A percentile compares a stretch with the other conserved stretches of the same genome.
Evolutionary conservation across 257 asterid genomes (phyloP).

Genomic region (Datura wrightii): DNA sequence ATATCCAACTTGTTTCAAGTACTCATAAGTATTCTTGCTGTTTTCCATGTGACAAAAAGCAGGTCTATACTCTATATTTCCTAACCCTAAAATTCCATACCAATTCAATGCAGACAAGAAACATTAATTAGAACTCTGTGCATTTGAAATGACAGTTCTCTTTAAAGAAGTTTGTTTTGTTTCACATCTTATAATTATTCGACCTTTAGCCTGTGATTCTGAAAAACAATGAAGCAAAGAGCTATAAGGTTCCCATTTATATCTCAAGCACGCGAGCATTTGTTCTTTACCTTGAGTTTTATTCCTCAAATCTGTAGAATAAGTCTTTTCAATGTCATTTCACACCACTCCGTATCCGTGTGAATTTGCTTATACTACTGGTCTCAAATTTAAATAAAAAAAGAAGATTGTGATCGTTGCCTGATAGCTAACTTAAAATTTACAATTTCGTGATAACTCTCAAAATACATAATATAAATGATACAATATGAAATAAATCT

Average conservation of each 20-base stretch:
- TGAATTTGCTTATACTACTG: not conserved
- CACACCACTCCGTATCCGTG: not conserved
- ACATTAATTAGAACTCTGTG: not conserved
- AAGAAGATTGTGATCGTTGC: not conserved
- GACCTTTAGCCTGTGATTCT: not conserved
- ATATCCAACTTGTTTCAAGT: not conserved
- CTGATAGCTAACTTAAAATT: not conserved
- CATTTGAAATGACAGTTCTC: constrained; percentile 4
- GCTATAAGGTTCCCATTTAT: not conserved
- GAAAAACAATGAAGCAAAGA: not conserved
- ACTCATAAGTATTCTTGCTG: not conserved
- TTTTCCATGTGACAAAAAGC: constrained; percentile 28
- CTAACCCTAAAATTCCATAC: not conserved
- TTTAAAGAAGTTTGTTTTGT: not conserved
- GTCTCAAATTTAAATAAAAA: not conserved
- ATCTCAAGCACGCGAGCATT: not conserved
- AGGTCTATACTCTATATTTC: not conserved
- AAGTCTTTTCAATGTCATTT: not conserved
- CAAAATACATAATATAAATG: not conserved
- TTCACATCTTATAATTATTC: not conserved
- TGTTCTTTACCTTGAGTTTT: constrained; percentile 18
- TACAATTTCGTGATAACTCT: not conserved
- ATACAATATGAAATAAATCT: not conserved
- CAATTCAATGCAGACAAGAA: not conserved
- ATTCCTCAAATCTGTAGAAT: not conserved